A percentile compares a stretch with the other conserved stretches of the same genome.
Evolutionary conservation across 257 asterid genomes (phyloP).

Genomic region (Phtheirospermum japonicum): DNA sequence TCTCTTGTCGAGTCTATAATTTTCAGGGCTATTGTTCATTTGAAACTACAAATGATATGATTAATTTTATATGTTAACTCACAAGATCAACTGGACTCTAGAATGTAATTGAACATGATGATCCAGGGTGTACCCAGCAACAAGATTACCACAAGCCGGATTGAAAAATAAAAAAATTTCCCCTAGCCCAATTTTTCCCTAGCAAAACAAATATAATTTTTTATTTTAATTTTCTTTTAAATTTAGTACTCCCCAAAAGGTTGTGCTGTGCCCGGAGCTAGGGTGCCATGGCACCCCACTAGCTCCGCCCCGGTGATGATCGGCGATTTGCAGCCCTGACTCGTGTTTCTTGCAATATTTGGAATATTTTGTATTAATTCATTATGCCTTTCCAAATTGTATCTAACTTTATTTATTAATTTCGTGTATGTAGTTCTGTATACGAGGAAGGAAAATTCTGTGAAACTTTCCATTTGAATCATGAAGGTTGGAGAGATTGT

Average conservation of each 20-base stretch:
- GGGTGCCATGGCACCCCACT: too few species aligned
- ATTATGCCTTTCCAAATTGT: conserved; percentile 14
- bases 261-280: too few species aligned
- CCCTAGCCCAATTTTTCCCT: too few species aligned
- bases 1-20: background rate
- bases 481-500: conserved; percentile 90
- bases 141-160: too few species aligned
- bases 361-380: background rate
- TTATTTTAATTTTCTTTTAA: too few species aligned
- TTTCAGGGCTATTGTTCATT: conserved; percentile 9
- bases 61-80: too few species aligned
- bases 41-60: too few species aligned
- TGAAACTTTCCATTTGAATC: conserved; percentile 61
- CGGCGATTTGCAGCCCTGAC: background rate
- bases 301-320: too few species aligned
- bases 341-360: conserved; percentile 3
- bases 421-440: conserved; percentile 45
- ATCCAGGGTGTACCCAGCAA: too few species aligned
- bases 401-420: conserved; percentile 1
- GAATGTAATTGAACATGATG: background rate
- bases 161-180: too few species aligned
- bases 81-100: background rate
- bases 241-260: too few species aligned
- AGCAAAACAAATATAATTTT: too few species aligned
- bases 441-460: conserved; percentile 70